Percentiles rank a stretch among this genome's conserved stretches.
These are phyloP conservation scores for Helenozyma baotianmanensis DNA, from an alignment of 805 yeast species.

Conservation along the genomic window DNA sequence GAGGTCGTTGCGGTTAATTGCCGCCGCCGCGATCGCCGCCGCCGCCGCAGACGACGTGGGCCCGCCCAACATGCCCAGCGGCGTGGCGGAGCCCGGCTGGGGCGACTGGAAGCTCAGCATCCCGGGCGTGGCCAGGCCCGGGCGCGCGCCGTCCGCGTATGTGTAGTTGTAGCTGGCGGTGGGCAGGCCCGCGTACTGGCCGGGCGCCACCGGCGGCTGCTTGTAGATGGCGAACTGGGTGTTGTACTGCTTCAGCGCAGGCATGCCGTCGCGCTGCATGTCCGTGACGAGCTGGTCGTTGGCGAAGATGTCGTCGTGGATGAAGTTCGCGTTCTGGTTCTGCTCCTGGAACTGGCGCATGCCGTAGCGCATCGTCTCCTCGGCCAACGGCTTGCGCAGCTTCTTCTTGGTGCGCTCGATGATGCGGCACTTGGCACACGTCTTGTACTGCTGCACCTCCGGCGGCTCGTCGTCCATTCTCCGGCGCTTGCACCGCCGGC, in stretches of 20 bases:
- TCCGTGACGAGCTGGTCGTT: conserved; percentile 19
- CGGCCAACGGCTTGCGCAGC: conserved; percentile 42
- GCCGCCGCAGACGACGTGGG: conserved; percentile 13
- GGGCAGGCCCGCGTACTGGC: conserved; percentile 1
- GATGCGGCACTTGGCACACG: conserved; percentile 56
- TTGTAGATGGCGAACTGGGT: conserved; percentile 12
- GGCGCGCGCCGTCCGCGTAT: conserved; percentile 3
- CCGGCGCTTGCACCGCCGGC: conserved; percentile 56
- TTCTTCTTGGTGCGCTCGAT: conserved; percentile 45
- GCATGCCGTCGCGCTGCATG: conserved; percentile 12
- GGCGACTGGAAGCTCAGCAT: not conserved
- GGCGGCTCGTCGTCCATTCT: conserved; percentile 53
- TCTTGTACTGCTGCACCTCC: conserved; percentile 51
- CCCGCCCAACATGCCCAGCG: conserved; percentile 1
- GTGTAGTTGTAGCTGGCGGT: conserved; percentile 7
- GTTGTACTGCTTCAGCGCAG: conserved; percentile 11
- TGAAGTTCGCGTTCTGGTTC: conserved; percentile 26
- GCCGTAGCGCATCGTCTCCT: conserved; percentile 43
- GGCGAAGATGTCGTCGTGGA: conserved; percentile 27
- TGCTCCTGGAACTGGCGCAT: conserved; percentile 42
- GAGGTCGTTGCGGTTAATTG: conserved; percentile 12
- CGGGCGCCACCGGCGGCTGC: conserved; percentile 5
- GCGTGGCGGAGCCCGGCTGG: not conserved
- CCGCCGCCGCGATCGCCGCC: conserved; percentile 15
- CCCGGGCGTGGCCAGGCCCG: conserved; percentile 1